Percentiles rank a stretch among this genome's conserved stretches.
Evolutionary conservation across 805 yeast genomes (phyloP).

Genomic region (Teunomyces kruisii): DNA sequence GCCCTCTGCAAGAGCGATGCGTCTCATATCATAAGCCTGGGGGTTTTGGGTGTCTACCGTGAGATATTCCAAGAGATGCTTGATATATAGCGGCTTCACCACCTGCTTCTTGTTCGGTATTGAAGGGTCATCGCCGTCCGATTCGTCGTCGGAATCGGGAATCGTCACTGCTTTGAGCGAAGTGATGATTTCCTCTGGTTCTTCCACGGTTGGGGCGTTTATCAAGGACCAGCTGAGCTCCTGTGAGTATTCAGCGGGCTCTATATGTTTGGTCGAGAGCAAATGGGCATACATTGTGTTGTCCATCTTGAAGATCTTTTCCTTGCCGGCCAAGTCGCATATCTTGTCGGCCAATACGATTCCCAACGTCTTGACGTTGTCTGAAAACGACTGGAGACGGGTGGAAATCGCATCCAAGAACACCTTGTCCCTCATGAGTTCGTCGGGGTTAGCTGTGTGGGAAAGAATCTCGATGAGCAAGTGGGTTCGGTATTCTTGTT

Average conservation of each 20-base stretch:
- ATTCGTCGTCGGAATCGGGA: constrained; percentile 48
- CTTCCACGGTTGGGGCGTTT: constrained; percentile 2
- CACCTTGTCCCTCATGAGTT: constrained; percentile 30
- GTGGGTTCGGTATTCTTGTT: constrained; percentile 52
- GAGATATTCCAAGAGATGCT: constrained; percentile 65
- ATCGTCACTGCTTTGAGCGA: neutral
- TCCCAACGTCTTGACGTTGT: constrained; percentile 49
- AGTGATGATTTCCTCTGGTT: neutral
- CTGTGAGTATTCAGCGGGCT: neutral
- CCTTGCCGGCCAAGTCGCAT: constrained; percentile 30
- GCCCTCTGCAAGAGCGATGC: constrained; percentile 49
- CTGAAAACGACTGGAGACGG: constrained; percentile 51
- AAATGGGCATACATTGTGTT: neutral
- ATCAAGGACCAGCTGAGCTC: constrained; percentile 7
- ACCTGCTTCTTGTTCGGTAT: constrained; percentile 34
- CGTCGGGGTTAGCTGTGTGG: constrained; percentile 16
- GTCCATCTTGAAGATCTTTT: constrained; percentile 33
- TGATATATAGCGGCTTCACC: constrained; percentile 62
- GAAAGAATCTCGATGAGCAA: constrained; percentile 40
- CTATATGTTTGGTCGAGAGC: neutral
- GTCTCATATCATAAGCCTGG: constrained; percentile 49
- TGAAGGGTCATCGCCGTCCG: constrained; percentile 56
- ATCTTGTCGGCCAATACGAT: constrained; percentile 57
- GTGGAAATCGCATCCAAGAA: constrained; percentile 55
- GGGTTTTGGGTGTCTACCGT: constrained; percentile 44